Evolutionary conservation across 2,329 filamentous ascomycete species (phyloP), one percentile per base, ranked within the genome.

Genomic region (Tolypocladium ophioglossoides): DNA sequence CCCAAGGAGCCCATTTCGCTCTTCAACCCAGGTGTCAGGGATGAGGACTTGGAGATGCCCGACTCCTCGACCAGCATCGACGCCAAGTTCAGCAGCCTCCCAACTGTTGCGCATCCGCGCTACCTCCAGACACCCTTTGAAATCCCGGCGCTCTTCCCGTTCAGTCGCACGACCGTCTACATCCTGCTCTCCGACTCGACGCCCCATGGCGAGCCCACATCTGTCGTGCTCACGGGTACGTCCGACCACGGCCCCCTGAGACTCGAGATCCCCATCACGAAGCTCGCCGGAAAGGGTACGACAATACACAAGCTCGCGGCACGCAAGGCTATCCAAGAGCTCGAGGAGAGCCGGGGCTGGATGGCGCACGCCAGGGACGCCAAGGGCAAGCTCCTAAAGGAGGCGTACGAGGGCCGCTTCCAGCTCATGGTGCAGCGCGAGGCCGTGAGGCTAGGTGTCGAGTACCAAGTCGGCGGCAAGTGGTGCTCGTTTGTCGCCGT

Each of bases 401-500:
- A 79, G 6, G 68, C 72, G 50, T 71, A 78, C 44, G 66, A 73
- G 4, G 73, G 74, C 18, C 75, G 73, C 4, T 84, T 85, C 63
- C 67, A 75, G 14, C 77, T 82, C 49, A 75, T 89, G 62, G 78
- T 84, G 0, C 78, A 86, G 64, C 76, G 78, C 1, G 86, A 90
- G 63, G 84, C 78, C 10, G 83, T 89, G 1, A 72, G 79, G 0
- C 72, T 90, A 0, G 86, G 86, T 0, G 75, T 84, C 14, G 73
- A 76, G 54, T 88, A 82, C 62, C 84, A 88, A 61, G 78, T 90
- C 10, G 80, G 77, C 2, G 80, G 84, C 1, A 86, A 84, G 63
- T 87, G 82, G 78, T 87, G 82, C 62, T 87, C 85, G 0, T 91
- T 90, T 58, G 81, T 90, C 3, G 87, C 87, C 2, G 74, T 87